A percentile compares a stretch with the other conserved stretches of the same genome.
Conservation (phyloP, 495 filamentous ascomycete genomes). For the Aspergillus leporis region DNA sequence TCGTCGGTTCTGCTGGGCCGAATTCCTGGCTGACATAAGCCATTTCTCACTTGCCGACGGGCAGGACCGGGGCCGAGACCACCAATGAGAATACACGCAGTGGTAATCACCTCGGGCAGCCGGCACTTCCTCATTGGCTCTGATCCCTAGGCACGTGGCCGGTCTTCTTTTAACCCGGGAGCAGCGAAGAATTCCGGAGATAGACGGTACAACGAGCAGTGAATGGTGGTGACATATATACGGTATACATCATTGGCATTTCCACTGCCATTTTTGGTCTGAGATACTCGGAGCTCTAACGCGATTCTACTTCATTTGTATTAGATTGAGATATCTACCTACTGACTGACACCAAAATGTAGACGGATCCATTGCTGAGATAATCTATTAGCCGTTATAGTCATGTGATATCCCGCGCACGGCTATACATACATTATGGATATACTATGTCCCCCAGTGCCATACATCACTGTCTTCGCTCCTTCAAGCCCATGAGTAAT, state of each 20-base stretch:
- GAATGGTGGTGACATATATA: not conserved
- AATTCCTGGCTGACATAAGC: constrained; percentile 41
- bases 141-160: constrained; percentile 31
- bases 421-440: not conserved
- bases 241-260: not conserved
- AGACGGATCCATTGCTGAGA: not conserved
- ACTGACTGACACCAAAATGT: not conserved
- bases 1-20: constrained; percentile 26
- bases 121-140: constrained; percentile 33
- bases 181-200: constrained; percentile 21
- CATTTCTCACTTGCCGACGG: constrained; percentile 38
- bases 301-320: not conserved
- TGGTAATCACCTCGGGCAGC: constrained; percentile 40
- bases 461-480: not conserved
- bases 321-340: not conserved
- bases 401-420: constrained; percentile 20
- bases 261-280: not conserved
- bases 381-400: constrained; percentile 4
- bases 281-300: not conserved
- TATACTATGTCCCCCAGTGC: not conserved
- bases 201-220: constrained; percentile 6
- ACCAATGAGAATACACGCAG: constrained; percentile 35
- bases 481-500: not conserved
- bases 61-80: constrained; percentile 32
- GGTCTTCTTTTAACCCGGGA: constrained; percentile 29